These are phyloP conservation scores for Mariannaea sp. DNA, from an alignment of 2,329 filamentous ascomycete species.

Conservation along the genomic window DNA sequence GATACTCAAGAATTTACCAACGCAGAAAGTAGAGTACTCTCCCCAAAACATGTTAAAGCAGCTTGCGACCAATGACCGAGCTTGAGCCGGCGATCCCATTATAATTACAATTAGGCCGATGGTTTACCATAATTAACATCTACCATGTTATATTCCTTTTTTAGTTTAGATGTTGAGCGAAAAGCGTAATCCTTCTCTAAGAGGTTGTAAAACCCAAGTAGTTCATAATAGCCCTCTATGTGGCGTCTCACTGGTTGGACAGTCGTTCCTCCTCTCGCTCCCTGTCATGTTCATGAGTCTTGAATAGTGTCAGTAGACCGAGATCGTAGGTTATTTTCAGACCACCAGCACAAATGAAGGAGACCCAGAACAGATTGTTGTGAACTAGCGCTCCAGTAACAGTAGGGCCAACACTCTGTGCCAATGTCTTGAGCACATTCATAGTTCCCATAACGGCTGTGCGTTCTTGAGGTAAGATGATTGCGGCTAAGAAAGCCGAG, in stretches of 20 bases:
- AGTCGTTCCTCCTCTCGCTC: background rate
- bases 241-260: background rate
- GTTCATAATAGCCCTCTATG: no score
- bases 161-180: no score
- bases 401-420: constrained; percentile 7
- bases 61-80: no score
- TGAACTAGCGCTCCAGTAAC: constrained; percentile 5
- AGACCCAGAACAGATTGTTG: constrained; percentile 9
- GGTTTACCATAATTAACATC: no score
- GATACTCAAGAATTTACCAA: no score
- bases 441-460: constrained; percentile 69
- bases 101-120: no score
- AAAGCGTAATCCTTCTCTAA: no score
- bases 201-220: no score
- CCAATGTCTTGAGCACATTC: constrained; percentile 11
- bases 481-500: constrained; percentile 69
- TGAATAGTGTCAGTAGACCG: constrained; percentile 6
- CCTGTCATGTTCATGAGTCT: constrained; percentile 10
- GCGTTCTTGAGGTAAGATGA: constrained; percentile 66
- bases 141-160: no score
- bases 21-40: no score
- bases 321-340: constrained; percentile 9
- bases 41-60: no score
- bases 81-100: no score
- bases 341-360: constrained; percentile 6